phyloP scores from a whole-genome alignment of 306 rosid genomes.

The Luffa aegyptiaca region DNA sequence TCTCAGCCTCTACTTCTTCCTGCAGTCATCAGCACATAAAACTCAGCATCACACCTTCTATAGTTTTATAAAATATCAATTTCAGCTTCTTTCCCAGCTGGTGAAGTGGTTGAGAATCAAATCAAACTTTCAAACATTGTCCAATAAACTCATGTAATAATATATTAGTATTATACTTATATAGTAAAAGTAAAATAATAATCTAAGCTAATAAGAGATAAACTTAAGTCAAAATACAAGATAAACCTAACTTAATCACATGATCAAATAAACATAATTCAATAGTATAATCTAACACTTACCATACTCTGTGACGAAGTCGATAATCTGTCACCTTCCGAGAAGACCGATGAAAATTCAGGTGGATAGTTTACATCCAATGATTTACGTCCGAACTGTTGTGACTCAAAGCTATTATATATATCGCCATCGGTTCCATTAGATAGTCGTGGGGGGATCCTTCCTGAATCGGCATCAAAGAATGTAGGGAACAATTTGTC shows the following conservation, averaged over 20 bases:
- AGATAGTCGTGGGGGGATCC: slow-evolving; percentile 39
- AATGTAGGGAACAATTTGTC: slow-evolving; percentile 38
- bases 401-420: slow-evolving; percentile 48
- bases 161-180: not conserved
- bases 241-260: not conserved
- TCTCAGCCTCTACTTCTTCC: slow-evolving; percentile 88
- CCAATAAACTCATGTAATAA: not conserved
- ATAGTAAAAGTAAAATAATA: not conserved
- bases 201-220: not conserved
- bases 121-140: not conserved
- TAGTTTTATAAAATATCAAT: not conserved
- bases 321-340: slow-evolving; percentile 48
- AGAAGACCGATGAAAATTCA: slow-evolving; percentile 46
- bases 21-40: slow-evolving; percentile 16
- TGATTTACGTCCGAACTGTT: slow-evolving; percentile 36
- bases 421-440: slow-evolving; percentile 42
- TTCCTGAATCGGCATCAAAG: slow-evolving; percentile 31
- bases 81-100: not conserved
- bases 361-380: slow-evolving; percentile 30
- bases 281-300: not conserved
- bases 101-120: not conserved
- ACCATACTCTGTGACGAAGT: slow-evolving; percentile 41
- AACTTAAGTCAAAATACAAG: not conserved
- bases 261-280: not conserved
- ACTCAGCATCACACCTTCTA: not conserved